Percentiles rank a stretch among this genome's conserved stretches.
Conservation (phyloP, 257 asterid genomes). For the Nicotiana noctiflora region DNA sequence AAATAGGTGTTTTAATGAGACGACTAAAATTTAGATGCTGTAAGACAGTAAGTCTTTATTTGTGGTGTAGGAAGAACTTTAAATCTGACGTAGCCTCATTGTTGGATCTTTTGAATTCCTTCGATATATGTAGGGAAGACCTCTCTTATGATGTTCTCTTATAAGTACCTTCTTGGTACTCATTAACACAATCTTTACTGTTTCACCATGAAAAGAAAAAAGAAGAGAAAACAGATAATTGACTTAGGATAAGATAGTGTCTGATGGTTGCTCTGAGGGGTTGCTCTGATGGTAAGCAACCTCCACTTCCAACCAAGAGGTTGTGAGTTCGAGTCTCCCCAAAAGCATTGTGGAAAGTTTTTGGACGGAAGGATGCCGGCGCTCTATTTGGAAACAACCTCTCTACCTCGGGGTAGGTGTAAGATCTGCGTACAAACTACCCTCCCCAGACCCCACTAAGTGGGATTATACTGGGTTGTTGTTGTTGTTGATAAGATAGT, state of each 20-base stretch:
- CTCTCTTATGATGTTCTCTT: neutral
- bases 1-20: neutral
- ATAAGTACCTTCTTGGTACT: neutral
- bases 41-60: neutral
- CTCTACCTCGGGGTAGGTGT: too few species aligned
- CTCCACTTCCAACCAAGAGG: too few species aligned
- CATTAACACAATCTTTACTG: neutral
- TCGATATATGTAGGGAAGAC: neutral
- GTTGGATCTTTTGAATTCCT: neutral
- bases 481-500: too few species aligned
- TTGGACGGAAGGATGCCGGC: too few species aligned
- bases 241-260: neutral
- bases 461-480: too few species aligned
- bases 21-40: neutral
- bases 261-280: too few species aligned
- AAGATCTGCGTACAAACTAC: too few species aligned
- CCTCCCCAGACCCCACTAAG: too few species aligned
- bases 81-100: neutral
- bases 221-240: neutral
- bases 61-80: neutral
- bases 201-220: neutral
- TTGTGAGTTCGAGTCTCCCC: too few species aligned
- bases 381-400: too few species aligned
- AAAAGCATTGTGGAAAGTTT: too few species aligned
- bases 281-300: too few species aligned